Percentiles rank a stretch among this genome's conserved stretches.
Evolutionary conservation across 805 yeast species (phyloP).

Genomic region (Ogataea haglerorum): DNA sequence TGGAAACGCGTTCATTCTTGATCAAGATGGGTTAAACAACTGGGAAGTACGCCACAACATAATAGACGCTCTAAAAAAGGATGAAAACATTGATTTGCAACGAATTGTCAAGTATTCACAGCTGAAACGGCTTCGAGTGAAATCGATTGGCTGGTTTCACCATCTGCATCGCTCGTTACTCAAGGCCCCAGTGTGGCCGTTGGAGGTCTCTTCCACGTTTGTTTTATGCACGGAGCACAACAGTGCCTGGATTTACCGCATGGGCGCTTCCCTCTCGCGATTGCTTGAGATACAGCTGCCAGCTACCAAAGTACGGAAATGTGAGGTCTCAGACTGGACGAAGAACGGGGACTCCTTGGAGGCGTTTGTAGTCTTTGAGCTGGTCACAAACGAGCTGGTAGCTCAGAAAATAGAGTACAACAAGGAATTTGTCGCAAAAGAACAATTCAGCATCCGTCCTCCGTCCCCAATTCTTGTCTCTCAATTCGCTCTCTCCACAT

Average conservation of each 20-base stretch:
- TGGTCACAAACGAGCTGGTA: conserved; percentile 11
- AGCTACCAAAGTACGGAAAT: conserved; percentile 6
- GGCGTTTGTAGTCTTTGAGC: conserved; percentile 10
- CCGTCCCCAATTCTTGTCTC: conserved; percentile 10
- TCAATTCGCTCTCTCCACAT: conserved; percentile 9
- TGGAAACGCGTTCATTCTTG: conserved; percentile 18
- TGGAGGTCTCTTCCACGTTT: conserved; percentile 9
- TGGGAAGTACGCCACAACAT: conserved; percentile 20
- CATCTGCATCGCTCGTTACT: conserved; percentile 1
- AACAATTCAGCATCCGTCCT: conserved; percentile 2
- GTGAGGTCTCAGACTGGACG: conserved; percentile 19
- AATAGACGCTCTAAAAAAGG: conserved; percentile 8
- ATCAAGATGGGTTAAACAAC: conserved; percentile 11
- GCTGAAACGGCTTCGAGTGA: conserved; percentile 21
- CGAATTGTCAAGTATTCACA: conserved; percentile 14
- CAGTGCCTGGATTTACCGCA: conserved; percentile 14
- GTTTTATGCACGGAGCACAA: conserved; percentile 18
- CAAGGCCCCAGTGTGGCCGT: conserved; percentile 14
- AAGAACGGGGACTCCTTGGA: neutral
- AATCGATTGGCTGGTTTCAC: conserved; percentile 23
- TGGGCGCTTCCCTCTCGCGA: conserved; percentile 7
- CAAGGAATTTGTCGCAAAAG: neutral
- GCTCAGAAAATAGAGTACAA: conserved; percentile 8
- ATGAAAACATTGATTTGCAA: conserved; percentile 14
- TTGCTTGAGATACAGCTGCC: conserved; percentile 7